These are phyloP conservation scores for Quercus gilva DNA, from an alignment of 306 rosid species.

Conservation along the genomic window DNA sequence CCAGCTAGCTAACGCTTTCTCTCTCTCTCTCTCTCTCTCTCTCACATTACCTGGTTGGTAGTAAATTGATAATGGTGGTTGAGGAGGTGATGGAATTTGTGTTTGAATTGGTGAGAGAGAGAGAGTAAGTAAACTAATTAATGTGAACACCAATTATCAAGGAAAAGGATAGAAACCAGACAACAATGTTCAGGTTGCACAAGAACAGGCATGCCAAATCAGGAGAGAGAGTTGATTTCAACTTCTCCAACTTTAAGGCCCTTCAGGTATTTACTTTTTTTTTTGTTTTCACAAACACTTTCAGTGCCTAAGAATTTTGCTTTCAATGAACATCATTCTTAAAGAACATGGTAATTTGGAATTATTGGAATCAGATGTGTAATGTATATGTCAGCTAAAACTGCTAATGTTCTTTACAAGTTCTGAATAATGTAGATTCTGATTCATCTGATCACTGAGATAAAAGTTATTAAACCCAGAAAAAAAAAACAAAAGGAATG, in stretches of 20 bases:
- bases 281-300: background rate
- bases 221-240: conserved; percentile 49
- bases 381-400: too few species aligned
- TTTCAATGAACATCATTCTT: background rate
- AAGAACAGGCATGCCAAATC: conserved; percentile 58
- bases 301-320: background rate
- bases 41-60: conserved; percentile 27
- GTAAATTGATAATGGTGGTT: conserved; percentile 58
- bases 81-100: conserved; percentile 28
- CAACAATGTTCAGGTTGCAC: conserved; percentile 71
- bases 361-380: too few species aligned
- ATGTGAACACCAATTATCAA: background rate
- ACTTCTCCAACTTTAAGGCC: conserved; percentile 54
- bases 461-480: too few species aligned
- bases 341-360: too few species aligned
- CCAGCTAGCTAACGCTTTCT: conserved; percentile 61
- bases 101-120: conserved; percentile 13
- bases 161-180: conserved; percentile 2
- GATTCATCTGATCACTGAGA: too few species aligned
- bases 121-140: background rate
- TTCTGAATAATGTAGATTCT: background rate
- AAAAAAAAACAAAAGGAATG: background rate
- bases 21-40: conserved; percentile 26
- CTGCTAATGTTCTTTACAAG: background rate
- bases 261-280: conserved; percentile 33